phyloP scores from a whole-genome alignment of 345 rosid species.

The Populus simonii region DNA sequence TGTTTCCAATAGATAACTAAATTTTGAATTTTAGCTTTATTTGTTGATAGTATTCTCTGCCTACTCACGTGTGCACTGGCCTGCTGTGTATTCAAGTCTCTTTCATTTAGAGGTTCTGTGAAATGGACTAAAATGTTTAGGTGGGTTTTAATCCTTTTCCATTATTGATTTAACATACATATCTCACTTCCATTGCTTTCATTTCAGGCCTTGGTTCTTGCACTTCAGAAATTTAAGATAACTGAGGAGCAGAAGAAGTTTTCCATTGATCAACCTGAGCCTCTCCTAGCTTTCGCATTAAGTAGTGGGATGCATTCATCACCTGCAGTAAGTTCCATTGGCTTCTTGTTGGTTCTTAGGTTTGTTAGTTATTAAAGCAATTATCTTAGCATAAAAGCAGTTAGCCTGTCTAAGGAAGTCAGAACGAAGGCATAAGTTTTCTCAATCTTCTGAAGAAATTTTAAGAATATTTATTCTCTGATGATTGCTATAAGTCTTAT shows the following conservation, averaged over 20 bases:
- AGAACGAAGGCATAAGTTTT: background rate
- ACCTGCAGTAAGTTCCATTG: constrained; percentile 52
- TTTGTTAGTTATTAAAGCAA: background rate
- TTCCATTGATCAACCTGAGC: constrained; percentile 55
- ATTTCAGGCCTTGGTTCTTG: constrained; percentile 50
- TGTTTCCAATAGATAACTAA: background rate
- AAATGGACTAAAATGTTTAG: background rate
- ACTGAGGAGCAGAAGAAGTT: constrained; percentile 45
- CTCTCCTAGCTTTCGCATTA: constrained; percentile 54
- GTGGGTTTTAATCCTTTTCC: background rate
- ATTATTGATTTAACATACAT: background rate
- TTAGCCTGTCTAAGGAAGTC: background rate
- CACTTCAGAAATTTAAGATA: constrained; percentile 52
- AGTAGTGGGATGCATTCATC: constrained; percentile 65
- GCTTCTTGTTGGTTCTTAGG: background rate
- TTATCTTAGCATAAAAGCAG: background rate
- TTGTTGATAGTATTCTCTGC: background rate
- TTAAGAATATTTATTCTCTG: background rate
- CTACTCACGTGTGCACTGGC: background rate
- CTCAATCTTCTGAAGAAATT: background rate
- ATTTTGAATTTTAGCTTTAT: background rate
- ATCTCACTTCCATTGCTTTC: constrained; percentile 1
- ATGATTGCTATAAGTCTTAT: background rate
- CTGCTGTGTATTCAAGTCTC: background rate
- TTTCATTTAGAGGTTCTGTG: background rate